phyloP scores from a whole-genome alignment of 176 grass and related monocot genomes.

The Stipa capillata region DNA sequence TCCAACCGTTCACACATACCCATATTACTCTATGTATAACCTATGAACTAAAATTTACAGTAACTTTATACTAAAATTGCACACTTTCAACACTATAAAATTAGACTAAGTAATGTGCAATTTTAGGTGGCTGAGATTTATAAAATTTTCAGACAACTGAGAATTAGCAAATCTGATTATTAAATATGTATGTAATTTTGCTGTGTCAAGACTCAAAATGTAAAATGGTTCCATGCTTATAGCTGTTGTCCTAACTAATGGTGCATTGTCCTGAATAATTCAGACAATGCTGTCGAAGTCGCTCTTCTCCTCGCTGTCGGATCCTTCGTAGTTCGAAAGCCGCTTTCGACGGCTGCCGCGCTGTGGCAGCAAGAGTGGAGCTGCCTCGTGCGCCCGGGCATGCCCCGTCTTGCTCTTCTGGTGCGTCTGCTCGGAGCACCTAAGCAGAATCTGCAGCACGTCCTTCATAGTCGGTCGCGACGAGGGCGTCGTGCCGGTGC shows the following conservation, averaged over 20 bases:
- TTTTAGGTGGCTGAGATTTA: no score
- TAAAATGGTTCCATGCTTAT: background rate
- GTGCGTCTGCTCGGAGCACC: constrained; percentile 32
- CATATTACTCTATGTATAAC: no score
- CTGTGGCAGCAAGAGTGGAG: constrained; percentile 33
- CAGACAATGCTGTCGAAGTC: constrained; percentile 44
- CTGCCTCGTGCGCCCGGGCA: constrained; percentile 27
- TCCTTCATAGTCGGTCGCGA: constrained; percentile 69
- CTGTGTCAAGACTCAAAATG: no score
- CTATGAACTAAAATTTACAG: no score
- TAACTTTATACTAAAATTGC: no score
- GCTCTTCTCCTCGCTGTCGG: constrained; percentile 1
- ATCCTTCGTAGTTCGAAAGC: background rate
- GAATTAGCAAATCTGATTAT: no score
- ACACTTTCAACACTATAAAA: no score
- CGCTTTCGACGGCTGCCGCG: constrained; percentile 31
- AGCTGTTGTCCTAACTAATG: background rate
- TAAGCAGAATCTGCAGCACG: constrained; percentile 50
- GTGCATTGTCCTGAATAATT: background rate
- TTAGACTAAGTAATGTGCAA: no score
- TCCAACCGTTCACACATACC: no score
- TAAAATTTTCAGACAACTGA: no score
- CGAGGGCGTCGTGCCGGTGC: constrained; percentile 41
- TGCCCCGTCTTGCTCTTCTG: constrained; percentile 9
- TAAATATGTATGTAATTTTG: no score